Evolutionary conservation across 75 land plant genomes (phyloP), one percentile per base, ranked within the genome.

Genomic region (Larix kaempferi): DNA sequence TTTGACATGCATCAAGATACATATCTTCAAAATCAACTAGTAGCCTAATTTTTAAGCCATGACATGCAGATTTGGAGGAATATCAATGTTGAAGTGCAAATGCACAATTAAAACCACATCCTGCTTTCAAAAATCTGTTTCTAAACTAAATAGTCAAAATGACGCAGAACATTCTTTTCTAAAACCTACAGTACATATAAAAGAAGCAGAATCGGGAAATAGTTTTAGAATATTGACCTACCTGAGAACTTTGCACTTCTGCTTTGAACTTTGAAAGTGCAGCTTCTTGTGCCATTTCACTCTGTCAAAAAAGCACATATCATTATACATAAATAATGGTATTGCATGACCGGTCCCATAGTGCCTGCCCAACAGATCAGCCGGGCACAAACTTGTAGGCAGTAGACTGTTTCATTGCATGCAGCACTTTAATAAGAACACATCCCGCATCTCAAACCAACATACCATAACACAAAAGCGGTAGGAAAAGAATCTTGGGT

Each of bases 161-260:
- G 41, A 69, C 10, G 39, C 3, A 5, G 10, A 35, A 29, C 17
- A 2, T n/a, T n/a, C 6, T 65, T 35, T 64, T 65, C 41, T 29
- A 35, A 65, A 65, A 17, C 21, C 41, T 15, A 21, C 41, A 49
- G 17, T 17, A 65, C 19, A 35, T n/a, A n/a, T n/a, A n/a, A n/a
- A 41, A 69, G 4, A 69, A 41, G 39, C n/a, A 10, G n/a, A 39
- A 69, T 29, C 10, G 12, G 52, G 10, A 37, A 69, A 21, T 19
- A 21, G n/a, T 69, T 69, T 37, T 26, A 17, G 41, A 69, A 69
- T 41, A 2, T 41, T 39, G 73, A 39, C 56, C 15, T 76, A 91
- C 94, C 86, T 89, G 91, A 10, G 91, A 90, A 66, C 89, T 91
- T 56, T 87, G 77, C 15, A 91, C 80, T 85, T 91, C 85, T 12